Percentiles rank a stretch among this genome's conserved stretches.
These are phyloP conservation scores for Ceratocystiopsis minuta DNA, from an alignment of 2,329 filamentous ascomycete species.

Conservation along the genomic window DNA sequence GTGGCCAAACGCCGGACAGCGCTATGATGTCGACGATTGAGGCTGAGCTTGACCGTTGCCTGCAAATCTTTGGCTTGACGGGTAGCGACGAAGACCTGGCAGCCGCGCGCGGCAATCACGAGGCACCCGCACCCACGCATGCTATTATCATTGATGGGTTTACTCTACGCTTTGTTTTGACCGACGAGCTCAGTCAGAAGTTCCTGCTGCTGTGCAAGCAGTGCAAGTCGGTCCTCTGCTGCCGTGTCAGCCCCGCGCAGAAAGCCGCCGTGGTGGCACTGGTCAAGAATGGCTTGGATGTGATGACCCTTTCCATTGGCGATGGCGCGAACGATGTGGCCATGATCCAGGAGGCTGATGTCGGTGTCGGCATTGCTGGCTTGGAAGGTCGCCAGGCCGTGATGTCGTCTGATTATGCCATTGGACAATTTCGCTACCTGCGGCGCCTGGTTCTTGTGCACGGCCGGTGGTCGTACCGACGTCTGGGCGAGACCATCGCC, in stretches of 20 bases:
- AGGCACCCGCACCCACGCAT: slow-evolving; percentile 72
- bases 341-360: slow-evolving; percentile 94
- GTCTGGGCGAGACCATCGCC: slow-evolving; percentile 80
- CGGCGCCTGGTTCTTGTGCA: slow-evolving; percentile 75
- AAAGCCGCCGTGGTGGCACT: slow-evolving; percentile 94
- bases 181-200: slow-evolving; percentile 70
- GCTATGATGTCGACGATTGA: slow-evolving; percentile 40
- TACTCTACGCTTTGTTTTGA: slow-evolving; percentile 71
- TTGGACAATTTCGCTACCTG: slow-evolving; percentile 83
- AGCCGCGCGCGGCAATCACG: slow-evolving; percentile 63
- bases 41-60: slow-evolving; percentile 54
- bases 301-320: slow-evolving; percentile 87
- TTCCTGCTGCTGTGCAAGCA: slow-evolving; percentile 93
- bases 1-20: slow-evolving; percentile 27
- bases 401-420: slow-evolving; percentile 93
- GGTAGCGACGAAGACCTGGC: slow-evolving; percentile 75
- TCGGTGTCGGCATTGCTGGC: slow-evolving; percentile 90
- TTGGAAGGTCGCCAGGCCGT: slow-evolving; percentile 82
- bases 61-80: slow-evolving; percentile 57
- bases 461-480: slow-evolving; percentile 89
- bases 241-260: slow-evolving; percentile 88
- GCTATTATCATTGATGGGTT: slow-evolving; percentile 92
- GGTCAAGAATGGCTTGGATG: slow-evolving; percentile 86
- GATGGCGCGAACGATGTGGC: slow-evolving; percentile 93
- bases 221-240: slow-evolving; percentile 91